These are phyloP conservation scores for Ceratobasidium sp. DNA, from an alignment of 1,284 basidiomycete species.

Conservation along the genomic window DNA sequence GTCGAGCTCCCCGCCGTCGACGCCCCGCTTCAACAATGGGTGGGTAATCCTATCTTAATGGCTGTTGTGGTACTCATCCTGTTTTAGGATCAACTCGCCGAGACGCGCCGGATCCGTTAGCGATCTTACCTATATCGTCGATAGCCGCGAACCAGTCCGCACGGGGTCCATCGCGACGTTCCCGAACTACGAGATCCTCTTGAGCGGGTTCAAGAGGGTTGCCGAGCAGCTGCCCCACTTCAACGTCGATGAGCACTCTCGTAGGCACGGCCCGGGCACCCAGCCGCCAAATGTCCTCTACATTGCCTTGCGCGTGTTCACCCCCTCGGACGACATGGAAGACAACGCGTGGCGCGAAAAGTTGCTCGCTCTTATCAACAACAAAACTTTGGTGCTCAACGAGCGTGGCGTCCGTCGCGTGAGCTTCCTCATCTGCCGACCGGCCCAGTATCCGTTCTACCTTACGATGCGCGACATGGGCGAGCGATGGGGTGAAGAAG, in stretches of 20 bases:
- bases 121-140: slow-evolving; percentile 89
- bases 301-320: slow-evolving; percentile 87
- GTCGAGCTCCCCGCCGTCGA: slow-evolving; percentile 84
- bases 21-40: slow-evolving; percentile 67
- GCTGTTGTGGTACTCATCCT: slow-evolving; percentile 41
- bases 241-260: slow-evolving; percentile 73
- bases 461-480: slow-evolving; percentile 86
- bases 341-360: slow-evolving; percentile 84
- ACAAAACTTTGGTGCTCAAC: slow-evolving; percentile 69
- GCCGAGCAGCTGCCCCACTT: slow-evolving; percentile 76
- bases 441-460: slow-evolving; percentile 93
- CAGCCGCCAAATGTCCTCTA: slow-evolving; percentile 93
- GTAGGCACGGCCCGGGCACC: slow-evolving; percentile 76
- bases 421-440: slow-evolving; percentile 92
- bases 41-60: slow-evolving; percentile 57
- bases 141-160: slow-evolving; percentile 82
- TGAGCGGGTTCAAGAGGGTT: slow-evolving; percentile 78
- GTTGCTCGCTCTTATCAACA: slow-evolving; percentile 80
- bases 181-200: slow-evolving; percentile 76
- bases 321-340: slow-evolving; percentile 76
- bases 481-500: slow-evolving; percentile 89
- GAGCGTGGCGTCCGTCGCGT: slow-evolving; percentile 90
- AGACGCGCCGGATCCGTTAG: slow-evolving; percentile 86
- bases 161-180: slow-evolving; percentile 92
- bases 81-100: slow-evolving; percentile 52